phyloP scores from a whole-genome alignment of 2,329 filamentous ascomycete genomes.

The Monosporascus sp. region DNA sequence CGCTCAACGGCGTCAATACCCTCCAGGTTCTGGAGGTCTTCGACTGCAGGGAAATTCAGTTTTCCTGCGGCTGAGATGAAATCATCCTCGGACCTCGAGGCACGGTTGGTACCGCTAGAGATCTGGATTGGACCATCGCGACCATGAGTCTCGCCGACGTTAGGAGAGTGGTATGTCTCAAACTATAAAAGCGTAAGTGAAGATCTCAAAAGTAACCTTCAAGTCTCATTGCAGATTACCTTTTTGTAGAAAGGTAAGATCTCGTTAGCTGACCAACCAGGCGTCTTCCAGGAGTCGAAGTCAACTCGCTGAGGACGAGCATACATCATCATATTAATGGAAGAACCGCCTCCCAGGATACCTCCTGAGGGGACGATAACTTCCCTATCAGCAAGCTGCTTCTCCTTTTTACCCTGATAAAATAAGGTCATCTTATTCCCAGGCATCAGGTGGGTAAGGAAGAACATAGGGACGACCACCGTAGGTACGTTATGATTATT shows the following conservation, averaged over 20 bases:
- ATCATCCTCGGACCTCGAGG: conserved; percentile 31
- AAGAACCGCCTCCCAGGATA: conserved; percentile 44
- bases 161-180: conserved; percentile 14
- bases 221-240: background rate
- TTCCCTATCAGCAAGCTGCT: conserved; percentile 36
- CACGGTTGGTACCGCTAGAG: conserved; percentile 36
- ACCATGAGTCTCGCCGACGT: conserved; percentile 36
- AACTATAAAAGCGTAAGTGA: background rate
- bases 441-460: conserved; percentile 39
- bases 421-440: conserved; percentile 37
- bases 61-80: conserved; percentile 38
- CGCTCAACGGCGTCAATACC: conserved; percentile 19
- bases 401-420: conserved; percentile 29
- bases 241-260: conserved; percentile 45
- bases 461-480: conserved; percentile 38
- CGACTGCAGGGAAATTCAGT: conserved; percentile 38
- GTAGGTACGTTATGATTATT: background rate
- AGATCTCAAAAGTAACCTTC: too few species aligned
- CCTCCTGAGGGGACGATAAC: conserved; percentile 33
- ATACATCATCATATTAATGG: conserved; percentile 38
- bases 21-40: conserved; percentile 41
- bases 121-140: conserved; percentile 39
- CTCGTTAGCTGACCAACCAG: conserved; percentile 9
- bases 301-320: conserved; percentile 15
- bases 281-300: conserved; percentile 4